Evolutionary conservation across 768 basidiomycete genomes (phyloP).

Genomic region (Tulasnella sp.): DNA sequence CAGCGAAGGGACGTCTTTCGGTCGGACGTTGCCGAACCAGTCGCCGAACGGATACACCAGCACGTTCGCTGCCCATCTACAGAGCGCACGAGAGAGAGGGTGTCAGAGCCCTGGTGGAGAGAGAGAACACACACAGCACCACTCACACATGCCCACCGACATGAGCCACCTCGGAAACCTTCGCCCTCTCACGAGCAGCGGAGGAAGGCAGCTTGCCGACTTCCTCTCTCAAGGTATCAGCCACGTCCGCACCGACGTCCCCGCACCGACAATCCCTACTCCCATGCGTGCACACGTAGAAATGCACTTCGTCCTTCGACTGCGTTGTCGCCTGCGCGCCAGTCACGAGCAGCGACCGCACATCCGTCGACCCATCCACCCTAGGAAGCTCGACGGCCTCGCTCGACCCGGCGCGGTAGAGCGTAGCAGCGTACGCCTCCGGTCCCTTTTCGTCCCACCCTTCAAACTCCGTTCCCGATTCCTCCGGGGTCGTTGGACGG

Average conservation of each 20-base stretch:
- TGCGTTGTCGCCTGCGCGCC: background rate
- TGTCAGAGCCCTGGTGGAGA: background rate
- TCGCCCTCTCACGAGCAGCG: slow-evolving; percentile 9
- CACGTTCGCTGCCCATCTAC: slow-evolving; percentile 12
- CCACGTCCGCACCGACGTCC: slow-evolving; percentile 20
- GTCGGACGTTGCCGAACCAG: slow-evolving; percentile 20
- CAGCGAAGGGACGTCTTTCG: slow-evolving; percentile 14
- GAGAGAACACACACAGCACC: slow-evolving; percentile 15
- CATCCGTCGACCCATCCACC: background rate
- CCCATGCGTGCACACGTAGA: slow-evolving; percentile 23
- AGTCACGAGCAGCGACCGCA: background rate
- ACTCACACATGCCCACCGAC: slow-evolving; percentile 22
- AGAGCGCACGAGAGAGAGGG: background rate
- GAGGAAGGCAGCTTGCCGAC: slow-evolving; percentile 4
- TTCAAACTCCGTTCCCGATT: slow-evolving; percentile 7
- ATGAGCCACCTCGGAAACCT: slow-evolving; percentile 17
- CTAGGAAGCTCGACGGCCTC: background rate
- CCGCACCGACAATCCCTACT: slow-evolving; percentile 23
- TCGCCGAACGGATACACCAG: slow-evolving; percentile 2
- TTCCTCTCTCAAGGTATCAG: slow-evolving; percentile 13
- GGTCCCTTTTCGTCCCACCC: slow-evolving; percentile 4
- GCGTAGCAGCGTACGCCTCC: slow-evolving; percentile 17
- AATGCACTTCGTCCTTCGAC: slow-evolving; percentile 4
- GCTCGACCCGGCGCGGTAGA: slow-evolving; percentile 16
- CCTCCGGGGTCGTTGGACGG: background rate